Conservation (phyloP, 179 eudicot species). For the Spinacia oleracea region DNA sequence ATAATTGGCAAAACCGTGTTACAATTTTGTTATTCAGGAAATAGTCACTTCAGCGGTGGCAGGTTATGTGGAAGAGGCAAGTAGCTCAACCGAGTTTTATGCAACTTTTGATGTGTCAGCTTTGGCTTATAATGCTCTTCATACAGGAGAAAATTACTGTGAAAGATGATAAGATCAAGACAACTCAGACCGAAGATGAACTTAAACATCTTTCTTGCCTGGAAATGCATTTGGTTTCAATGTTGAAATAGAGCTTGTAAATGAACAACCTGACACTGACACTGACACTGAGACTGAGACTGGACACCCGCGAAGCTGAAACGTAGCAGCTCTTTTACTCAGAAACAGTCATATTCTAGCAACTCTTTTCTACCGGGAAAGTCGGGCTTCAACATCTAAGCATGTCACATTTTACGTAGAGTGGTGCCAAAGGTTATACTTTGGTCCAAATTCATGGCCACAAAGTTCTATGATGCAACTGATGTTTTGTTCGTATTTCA, state of each 20-base stretch:
- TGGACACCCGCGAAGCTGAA: constrained; percentile 10
- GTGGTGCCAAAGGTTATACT: background rate
- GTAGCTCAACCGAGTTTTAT: constrained; percentile 18
- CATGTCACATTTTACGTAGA: background rate
- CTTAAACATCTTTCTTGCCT: constrained; percentile 55
- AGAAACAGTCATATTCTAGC: background rate
- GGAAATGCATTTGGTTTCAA: constrained; percentile 78
- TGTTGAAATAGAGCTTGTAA: constrained; percentile 61
- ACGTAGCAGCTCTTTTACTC: background rate
- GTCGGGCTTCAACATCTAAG: background rate
- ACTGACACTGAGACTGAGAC: background rate
- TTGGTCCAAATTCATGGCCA: background rate
- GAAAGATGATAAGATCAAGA: constrained; percentile 66
- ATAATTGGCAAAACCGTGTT: constrained; percentile 66
- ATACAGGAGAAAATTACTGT: constrained; percentile 67
- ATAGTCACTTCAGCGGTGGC: constrained; percentile 62
- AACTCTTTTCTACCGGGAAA: background rate
- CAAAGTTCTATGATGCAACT: background rate
- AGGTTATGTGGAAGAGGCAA: constrained; percentile 68
- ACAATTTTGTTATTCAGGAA: constrained; percentile 72
- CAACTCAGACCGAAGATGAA: constrained; percentile 72
- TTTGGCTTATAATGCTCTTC: background rate
- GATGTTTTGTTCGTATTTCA: background rate
- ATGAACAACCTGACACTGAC: constrained; percentile 29
- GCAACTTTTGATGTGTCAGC: background rate